Conservation (phyloP, 2,329 filamentous ascomycete genomes). For the Cladophialophora exuberans region DNA sequence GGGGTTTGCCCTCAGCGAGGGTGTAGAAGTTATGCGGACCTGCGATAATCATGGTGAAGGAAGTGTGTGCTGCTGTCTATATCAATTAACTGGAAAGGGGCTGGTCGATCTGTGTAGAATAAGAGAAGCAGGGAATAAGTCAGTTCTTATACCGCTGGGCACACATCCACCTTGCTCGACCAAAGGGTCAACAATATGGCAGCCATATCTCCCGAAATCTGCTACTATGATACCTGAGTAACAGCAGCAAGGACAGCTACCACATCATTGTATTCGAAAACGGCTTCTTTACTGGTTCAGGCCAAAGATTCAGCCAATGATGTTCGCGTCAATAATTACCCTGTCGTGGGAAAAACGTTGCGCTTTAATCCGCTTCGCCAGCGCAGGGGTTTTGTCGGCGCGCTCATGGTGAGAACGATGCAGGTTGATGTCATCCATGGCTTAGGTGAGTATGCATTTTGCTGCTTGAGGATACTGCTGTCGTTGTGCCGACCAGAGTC, state of each 20-base stretch:
- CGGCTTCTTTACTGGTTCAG: slow-evolving; percentile 4
- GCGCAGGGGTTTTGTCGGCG: neutral
- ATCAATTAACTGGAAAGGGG: neutral
- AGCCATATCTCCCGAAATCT: neutral
- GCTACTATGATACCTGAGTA: neutral
- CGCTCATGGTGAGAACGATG: neutral
- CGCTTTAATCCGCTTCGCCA: slow-evolving; percentile 5
- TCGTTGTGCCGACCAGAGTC: neutral
- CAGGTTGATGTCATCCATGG: slow-evolving; percentile 4
- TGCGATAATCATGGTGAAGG: slow-evolving; percentile 18
- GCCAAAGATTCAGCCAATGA: slow-evolving; percentile 20
- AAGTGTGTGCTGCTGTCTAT: neutral
- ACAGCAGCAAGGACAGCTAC: neutral
- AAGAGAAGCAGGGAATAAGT: neutral
- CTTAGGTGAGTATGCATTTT: neutral
- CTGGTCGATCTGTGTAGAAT: neutral
- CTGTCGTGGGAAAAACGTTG: slow-evolving; percentile 16
- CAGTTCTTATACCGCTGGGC: neutral
- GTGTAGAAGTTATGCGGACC: slow-evolving; percentile 32
- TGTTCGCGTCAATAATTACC: slow-evolving; percentile 13
- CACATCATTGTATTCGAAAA: neutral
- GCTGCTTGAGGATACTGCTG: too few relatives aligned
- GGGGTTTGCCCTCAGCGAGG: slow-evolving; percentile 27
- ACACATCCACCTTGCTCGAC: neutral
- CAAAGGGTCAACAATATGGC: neutral